These are phyloP conservation scores for Verruconis gallopava DNA, from an alignment of 2,329 filamentous ascomycete genomes.

Conservation along the genomic window DNA sequence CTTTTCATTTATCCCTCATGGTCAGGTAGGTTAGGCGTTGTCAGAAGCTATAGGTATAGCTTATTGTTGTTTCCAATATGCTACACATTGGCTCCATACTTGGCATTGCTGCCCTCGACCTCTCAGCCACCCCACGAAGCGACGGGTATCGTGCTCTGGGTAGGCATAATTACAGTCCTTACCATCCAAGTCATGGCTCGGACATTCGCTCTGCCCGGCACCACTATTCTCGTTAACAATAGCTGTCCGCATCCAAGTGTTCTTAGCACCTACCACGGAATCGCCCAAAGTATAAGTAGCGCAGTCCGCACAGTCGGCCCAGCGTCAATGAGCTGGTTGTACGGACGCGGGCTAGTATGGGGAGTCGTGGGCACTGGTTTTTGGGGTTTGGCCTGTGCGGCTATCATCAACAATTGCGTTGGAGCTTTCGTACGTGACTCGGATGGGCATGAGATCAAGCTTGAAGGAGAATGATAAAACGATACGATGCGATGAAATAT, in stretches of 20 bases:
- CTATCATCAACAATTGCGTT: slow-evolving; percentile 35
- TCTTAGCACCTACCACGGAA: slow-evolving; percentile 43
- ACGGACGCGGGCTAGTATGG: slow-evolving; percentile 43
- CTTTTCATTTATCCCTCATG: slow-evolving; percentile 33
- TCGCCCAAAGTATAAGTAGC: slow-evolving; percentile 47
- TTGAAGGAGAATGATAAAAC: slow-evolving; percentile 53
- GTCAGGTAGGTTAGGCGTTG: slow-evolving; percentile 28
- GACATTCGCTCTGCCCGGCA: slow-evolving; percentile 42
- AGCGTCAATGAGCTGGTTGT: slow-evolving; percentile 46
- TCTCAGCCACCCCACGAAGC: slow-evolving; percentile 26
- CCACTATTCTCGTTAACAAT: slow-evolving; percentile 49
- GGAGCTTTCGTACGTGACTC: slow-evolving; percentile 48
- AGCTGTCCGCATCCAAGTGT: slow-evolving; percentile 42
- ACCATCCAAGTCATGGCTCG: slow-evolving; percentile 33
- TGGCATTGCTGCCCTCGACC: slow-evolving; percentile 29
- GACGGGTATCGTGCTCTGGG: slow-evolving; percentile 29
- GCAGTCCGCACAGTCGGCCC: slow-evolving; percentile 48
- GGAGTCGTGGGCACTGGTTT: slow-evolving; percentile 47
- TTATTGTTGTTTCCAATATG: slow-evolving; percentile 32
- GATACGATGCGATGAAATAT: too few species aligned
- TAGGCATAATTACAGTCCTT: slow-evolving; percentile 27
- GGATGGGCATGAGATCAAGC: slow-evolving; percentile 50
- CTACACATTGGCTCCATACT: slow-evolving; percentile 31
- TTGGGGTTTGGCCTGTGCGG: slow-evolving; percentile 42
- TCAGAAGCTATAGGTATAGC: slow-evolving; percentile 27